Base-by-base conservation (phyloP, 768 basidiomycete genomes). In the Ramaria rubella region DNA sequence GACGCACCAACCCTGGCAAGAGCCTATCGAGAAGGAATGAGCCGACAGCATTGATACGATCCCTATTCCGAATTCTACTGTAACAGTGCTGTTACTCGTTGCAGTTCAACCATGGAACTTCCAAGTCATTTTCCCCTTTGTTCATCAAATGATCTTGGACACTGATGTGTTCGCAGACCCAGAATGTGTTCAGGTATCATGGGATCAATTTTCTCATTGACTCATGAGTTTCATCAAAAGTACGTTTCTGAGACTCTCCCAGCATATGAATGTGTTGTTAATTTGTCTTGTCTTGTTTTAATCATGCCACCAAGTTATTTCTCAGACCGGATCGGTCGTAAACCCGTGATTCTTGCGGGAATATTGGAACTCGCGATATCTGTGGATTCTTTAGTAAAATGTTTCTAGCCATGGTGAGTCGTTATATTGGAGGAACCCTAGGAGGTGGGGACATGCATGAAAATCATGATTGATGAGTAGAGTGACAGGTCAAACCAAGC, bases 321-420 rank as follows among this genome's bases (percentile, higher is more conserved):
- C 17, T 52, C 64, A 12, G 64, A 65, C 49, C 50, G 58, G 23
- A 40, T 62, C 27, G 64, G 64, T 19, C 55, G 64, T 7, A 65
- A 65, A 44, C 64, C 64, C 33, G 57, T 65, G 26, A 59, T 65
- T 38, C 19, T 63, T 29, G 31, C 21, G 36, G 63, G 64, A n/a
- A 54, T 57, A 2, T 2, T 57, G 8, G 61, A 58, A 19, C 36
- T 63, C n/a, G 54, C 57, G 15, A 23, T 60, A 12, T 61, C 61
- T 0, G 52, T 53, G 26, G 50, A 44, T 6, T 60, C 33, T 8
- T 65, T 65, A 63, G 59, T 19, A 59, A 52, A 45, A 38, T 52
- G 9, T 57, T 60, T 42, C 27, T 26, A 27, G 52, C 45, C 4
- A 57, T 64, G 46, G 51, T 65, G 14, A 51, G 49, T 50, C 26